A percentile compares a stretch with the other conserved stretches of the same genome.
Evolutionary conservation across 2,329 filamentous ascomycete genomes (phyloP).

Genomic region (Diplodia scrobiculata): DNA sequence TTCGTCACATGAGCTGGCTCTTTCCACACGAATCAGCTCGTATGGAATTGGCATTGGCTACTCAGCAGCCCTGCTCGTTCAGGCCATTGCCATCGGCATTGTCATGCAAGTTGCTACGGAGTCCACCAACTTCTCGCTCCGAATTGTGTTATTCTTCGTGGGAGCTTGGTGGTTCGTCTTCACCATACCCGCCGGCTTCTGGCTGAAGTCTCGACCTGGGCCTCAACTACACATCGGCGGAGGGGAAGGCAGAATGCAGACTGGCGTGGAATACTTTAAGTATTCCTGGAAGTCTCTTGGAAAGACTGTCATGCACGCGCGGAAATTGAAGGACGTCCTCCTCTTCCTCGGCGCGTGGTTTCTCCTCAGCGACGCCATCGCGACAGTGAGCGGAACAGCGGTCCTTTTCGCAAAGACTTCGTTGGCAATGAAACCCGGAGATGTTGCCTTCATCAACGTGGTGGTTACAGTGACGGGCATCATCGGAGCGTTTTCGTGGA

Average conservation of each 20-base stretch:
- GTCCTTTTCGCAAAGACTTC: constrained; percentile 95
- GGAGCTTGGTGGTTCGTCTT: constrained; percentile 93
- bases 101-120: constrained; percentile 63
- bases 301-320: constrained; percentile 74
- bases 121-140: constrained; percentile 80
- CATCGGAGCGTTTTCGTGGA: constrained; percentile 86
- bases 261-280: constrained; percentile 70
- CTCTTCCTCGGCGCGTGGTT: constrained; percentile 91
- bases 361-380: constrained; percentile 87
- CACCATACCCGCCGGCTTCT: constrained; percentile 82
- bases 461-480: constrained; percentile 85
- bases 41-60: constrained; percentile 95
- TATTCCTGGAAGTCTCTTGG: constrained; percentile 88
- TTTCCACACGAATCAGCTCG: constrained; percentile 89
- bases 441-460: constrained; percentile 88
- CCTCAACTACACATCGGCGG: constrained; percentile 60
- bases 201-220: constrained; percentile 84
- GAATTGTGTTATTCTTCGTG: constrained; percentile 82
- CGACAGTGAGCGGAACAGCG: constrained; percentile 90
- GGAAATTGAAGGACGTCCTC: constrained; percentile 70
- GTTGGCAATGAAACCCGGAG: constrained; percentile 83
- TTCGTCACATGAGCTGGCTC: constrained; percentile 68
- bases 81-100: constrained; percentile 77
- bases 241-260: constrained; percentile 41
- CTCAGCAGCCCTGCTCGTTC: constrained; percentile 78